Base-by-base conservation (phyloP, 2,329 filamentous ascomycete genomes). In the Cladosporium sp. region DNA sequence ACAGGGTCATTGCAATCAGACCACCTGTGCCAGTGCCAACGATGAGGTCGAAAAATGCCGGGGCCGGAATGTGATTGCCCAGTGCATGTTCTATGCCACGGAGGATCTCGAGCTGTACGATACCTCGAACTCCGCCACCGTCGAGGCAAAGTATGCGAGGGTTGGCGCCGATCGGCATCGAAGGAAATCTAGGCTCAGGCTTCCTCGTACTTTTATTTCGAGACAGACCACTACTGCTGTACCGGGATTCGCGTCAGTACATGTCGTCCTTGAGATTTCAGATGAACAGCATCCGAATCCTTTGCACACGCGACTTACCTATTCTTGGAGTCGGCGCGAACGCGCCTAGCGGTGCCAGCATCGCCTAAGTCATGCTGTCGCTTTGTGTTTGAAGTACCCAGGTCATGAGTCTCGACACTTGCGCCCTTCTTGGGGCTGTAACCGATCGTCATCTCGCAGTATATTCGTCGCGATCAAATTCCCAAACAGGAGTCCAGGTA, bases 1-100 rank as follows among this genome's bases (percentile, higher is more conserved):
- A 74, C 7, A 81, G 68, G 1, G 73, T 76, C 14, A 78, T 69
- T 2, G 76, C 76, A 25, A 80, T 70, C 12, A 80, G 67, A 3
- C 76, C 79, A 12, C 79, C 79, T 19, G 76, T 77, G 2, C 70
- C 69, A n/a, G 75, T 77, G 19, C 77, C 77, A 6, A 80, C 74
- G 19, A 82, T 76, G 2, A 81, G 70, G 59, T 82, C 79, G 59
- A 82, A 80, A 65, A 81, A 81, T 3, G 66, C 66, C 51, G 75
- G 76, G 2, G 81, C 73, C 8, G 69, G 65, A 2, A 81, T 61
- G 28, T 43, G 50, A 20, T 52, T 49, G 2, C 74, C 76, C 1
- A 80, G 63, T 4, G 68, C 68, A 20, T 66, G 66, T 61, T 81
- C 74, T 9, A 82, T 72, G 4, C 67, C 65, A 25, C 70, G 63